Base-by-base conservation (phyloP, 768 basidiomycete genomes). In the Postia placenta region DNA sequence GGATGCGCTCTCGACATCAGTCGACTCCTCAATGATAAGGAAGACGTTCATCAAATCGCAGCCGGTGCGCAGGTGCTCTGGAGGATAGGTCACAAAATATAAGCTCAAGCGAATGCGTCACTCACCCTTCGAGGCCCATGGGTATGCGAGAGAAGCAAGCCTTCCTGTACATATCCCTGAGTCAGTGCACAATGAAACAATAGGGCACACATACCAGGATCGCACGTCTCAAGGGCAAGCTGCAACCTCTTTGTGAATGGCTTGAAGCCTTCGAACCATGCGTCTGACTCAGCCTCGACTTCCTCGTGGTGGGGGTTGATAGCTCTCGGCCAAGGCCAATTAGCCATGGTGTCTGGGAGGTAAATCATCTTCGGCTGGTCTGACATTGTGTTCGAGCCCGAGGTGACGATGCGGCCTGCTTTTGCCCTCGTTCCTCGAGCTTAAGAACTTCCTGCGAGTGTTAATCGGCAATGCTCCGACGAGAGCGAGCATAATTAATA, bases 341-440 rank as follows among this genome's bases (percentile, higher is more conserved):
- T n/a, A n/a, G n/a, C n/a, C n/a, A n/a, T n/a, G n/a, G 53, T 58
- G 40, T 65, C 62, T 11, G 65, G 65, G 37, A 66, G 40, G 23
- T 12, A 17, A 27, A 56, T n/a, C n/a, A n/a, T n/a, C n/a, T n/a
- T n/a, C n/a, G n/a, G n/a, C n/a, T n/a, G n/a, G n/a, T n/a, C n/a
- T n/a, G n/a, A n/a, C n/a, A n/a, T n/a, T n/a, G n/a, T n/a, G n/a
- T n/a, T n/a, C n/a, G n/a, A n/a, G n/a, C n/a, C n/a, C n/a, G n/a
- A n/a, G n/a, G n/a, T n/a, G n/a, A n/a, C n/a, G n/a, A n/a, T n/a
- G n/a, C n/a, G n/a, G n/a, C n/a, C n/a, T n/a, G n/a, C n/a, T n/a
- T n/a, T n/a, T n/a, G n/a, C n/a, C n/a, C n/a, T n/a, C n/a, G n/a
- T n/a, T n/a, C n/a, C n/a, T n/a, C n/a, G n/a, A n/a, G n/a, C n/a